These are phyloP conservation scores for Setaria viridis DNA, from an alignment of 202 grass and related monocot genomes.

Conservation along the genomic window DNA sequence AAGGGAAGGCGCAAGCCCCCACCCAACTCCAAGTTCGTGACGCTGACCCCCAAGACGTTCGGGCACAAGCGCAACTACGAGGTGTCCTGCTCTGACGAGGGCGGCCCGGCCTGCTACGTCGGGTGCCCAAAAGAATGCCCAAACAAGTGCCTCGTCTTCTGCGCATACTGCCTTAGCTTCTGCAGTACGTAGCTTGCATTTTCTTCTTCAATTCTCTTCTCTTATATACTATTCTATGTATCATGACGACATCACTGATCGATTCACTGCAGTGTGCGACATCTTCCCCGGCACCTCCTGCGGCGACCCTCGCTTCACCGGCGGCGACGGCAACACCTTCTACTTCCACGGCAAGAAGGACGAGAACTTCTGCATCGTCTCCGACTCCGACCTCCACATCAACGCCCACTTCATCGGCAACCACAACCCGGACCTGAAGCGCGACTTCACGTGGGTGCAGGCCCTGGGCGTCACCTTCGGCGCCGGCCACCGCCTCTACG, in stretches of 20 bases:
- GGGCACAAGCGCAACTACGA: conserved; percentile 33
- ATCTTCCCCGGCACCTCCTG: conserved; percentile 50
- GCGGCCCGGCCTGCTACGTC: conserved; percentile 31
- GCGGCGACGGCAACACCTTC: conserved; percentile 72
- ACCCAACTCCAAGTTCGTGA: not conserved
- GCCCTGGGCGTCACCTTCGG: conserved; percentile 52
- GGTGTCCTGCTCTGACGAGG: conserved; percentile 22
- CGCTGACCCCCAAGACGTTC: not conserved
- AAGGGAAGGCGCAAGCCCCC: not conserved
- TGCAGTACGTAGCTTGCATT: conserved; percentile 37
- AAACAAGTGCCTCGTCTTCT: conserved; percentile 54
- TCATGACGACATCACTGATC: no score
- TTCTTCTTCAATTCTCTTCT: no score
- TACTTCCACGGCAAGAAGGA: conserved; percentile 73
- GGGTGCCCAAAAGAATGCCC: conserved; percentile 40
- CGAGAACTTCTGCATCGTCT: conserved; percentile 60
- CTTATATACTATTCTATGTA: no score
- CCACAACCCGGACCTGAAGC: conserved; percentile 49
- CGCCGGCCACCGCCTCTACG: conserved; percentile 42
- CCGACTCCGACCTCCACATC: conserved; percentile 66
- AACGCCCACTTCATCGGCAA: conserved; percentile 79
- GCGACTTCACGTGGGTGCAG: conserved; percentile 78
- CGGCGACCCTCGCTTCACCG: conserved; percentile 72
- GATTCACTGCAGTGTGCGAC: conserved; percentile 41
- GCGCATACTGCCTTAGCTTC: conserved; percentile 52